phyloP scores from a whole-genome alignment of 2,329 filamentous ascomycete genomes.

The Fusarium acutatum region DNA sequence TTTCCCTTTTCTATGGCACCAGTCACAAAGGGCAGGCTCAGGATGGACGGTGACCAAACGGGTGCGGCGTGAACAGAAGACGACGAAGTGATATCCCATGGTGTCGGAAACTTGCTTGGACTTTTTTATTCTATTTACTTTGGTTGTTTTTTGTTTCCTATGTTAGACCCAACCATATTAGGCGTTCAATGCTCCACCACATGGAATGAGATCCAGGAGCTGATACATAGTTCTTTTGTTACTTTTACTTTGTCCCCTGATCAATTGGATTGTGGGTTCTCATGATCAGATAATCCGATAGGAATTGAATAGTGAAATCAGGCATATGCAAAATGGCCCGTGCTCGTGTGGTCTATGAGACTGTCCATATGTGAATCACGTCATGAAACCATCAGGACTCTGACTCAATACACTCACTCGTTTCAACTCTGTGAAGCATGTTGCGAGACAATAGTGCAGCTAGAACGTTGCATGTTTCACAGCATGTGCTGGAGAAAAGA shows the following conservation, averaged over 20 bases:
- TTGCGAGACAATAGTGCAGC: background rate
- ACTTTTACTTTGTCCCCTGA: constrained; percentile 5
- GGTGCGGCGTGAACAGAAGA: constrained; percentile 41
- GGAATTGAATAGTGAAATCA: constrained; percentile 3
- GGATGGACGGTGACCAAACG: constrained; percentile 38
- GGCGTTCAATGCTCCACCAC: constrained; percentile 39
- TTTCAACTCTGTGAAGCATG: constrained; percentile 26
- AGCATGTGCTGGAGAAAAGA: background rate
- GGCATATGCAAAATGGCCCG: background rate
- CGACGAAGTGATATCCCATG: constrained; percentile 42
- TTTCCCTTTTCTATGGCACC: constrained; percentile 38
- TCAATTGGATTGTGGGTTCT: constrained; percentile 16
- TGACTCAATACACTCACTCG: background rate
- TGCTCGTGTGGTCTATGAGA: background rate
- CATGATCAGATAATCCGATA: constrained; percentile 4
- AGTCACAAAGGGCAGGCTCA: constrained; percentile 43
- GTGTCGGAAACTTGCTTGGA: constrained; percentile 37
- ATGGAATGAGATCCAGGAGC: constrained; percentile 37
- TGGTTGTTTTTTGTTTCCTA: constrained; percentile 31
- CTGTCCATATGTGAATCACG: background rate
- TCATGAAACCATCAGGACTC: constrained; percentile 17
- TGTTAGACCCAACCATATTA: constrained; percentile 35
- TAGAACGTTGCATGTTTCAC: constrained; percentile 20
- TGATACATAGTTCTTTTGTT: constrained; percentile 25
- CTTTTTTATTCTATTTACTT: constrained; percentile 26